Percentiles rank a stretch among this genome's conserved stretches.
Evolutionary conservation across 768 basidiomycete genomes (phyloP).

Genomic region (Galerina sulciceps): DNA sequence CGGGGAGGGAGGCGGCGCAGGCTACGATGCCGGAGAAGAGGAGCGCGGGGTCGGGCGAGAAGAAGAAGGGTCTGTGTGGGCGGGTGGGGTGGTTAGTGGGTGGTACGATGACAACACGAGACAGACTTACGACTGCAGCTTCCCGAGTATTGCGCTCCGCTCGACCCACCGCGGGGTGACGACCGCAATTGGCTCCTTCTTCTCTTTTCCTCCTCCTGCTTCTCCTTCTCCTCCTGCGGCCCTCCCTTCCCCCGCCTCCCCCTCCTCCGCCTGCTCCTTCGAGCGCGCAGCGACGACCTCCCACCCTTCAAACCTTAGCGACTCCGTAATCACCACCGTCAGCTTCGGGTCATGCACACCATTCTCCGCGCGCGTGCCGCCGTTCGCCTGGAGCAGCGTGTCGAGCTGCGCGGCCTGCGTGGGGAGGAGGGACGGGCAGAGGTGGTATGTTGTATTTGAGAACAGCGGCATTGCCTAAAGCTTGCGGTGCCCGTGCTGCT

Average conservation of each 20-base stretch:
- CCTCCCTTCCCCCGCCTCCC: slow-evolving; percentile 38
- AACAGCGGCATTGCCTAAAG: slow-evolving; percentile 12
- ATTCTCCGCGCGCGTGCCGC: slow-evolving; percentile 39
- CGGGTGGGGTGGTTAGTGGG: not conserved
- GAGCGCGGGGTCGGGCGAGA: slow-evolving; percentile 76
- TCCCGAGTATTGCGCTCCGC: slow-evolving; percentile 60
- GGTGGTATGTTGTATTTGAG: slow-evolving; percentile 15
- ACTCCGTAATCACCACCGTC: slow-evolving; percentile 63
- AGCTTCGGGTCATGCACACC: slow-evolving; percentile 36
- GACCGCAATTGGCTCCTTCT: slow-evolving; percentile 25
- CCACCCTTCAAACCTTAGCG: slow-evolving; percentile 59
- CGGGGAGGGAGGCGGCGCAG: slow-evolving; percentile 63
- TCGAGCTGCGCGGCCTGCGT: slow-evolving; percentile 47
- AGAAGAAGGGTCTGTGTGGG: slow-evolving; percentile 48
- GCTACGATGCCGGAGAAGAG: slow-evolving; percentile 86
- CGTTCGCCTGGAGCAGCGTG: slow-evolving; percentile 54
- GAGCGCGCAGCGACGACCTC: slow-evolving; percentile 40
- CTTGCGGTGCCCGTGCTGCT: not conserved
- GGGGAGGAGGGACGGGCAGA: slow-evolving; percentile 53
- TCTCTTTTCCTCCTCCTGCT: slow-evolving; percentile 32
- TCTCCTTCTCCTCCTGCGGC: slow-evolving; percentile 40
- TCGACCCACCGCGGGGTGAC: slow-evolving; percentile 68
- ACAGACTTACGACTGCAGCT: slow-evolving; percentile 55
- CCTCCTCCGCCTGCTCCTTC: slow-evolving; percentile 27
- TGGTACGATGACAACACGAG: not conserved